Percentiles rank a stretch among this genome's conserved stretches.
Evolutionary conservation across 2,329 filamentous ascomycete genomes (phyloP).

Genomic region (Salinomyces thailandicus): DNA sequence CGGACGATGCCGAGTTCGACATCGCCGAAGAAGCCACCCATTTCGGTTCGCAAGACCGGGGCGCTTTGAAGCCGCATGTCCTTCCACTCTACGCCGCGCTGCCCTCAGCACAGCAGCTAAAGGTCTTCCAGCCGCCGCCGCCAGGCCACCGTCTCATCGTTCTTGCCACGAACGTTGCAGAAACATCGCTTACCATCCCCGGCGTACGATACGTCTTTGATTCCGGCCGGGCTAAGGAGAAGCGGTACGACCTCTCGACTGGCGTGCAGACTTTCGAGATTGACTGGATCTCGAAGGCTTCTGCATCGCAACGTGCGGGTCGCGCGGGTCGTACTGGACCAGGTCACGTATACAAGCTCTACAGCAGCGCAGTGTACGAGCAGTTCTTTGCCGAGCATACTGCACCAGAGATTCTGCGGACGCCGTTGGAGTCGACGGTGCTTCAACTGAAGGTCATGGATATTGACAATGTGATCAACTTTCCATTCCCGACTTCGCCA

Average conservation of each 20-base stretch:
- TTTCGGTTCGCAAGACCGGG: constrained; percentile 37
- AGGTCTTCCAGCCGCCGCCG: constrained; percentile 76
- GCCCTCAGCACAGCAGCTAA: constrained; percentile 80
- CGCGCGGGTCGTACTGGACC: constrained; percentile 92
- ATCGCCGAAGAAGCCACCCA: constrained; percentile 42
- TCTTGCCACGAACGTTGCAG: constrained; percentile 89
- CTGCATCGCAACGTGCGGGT: constrained; percentile 80
- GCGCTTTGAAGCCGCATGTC: constrained; percentile 65
- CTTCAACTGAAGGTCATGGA: constrained; percentile 93
- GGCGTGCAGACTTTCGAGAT: constrained; percentile 94
- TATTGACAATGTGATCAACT: constrained; percentile 79
- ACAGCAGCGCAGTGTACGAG: constrained; percentile 89
- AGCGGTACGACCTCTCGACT: constrained; percentile 74
- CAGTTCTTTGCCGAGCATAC: constrained; percentile 78
- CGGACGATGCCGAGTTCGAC: constrained; percentile 46
- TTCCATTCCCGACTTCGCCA: constrained; percentile 90
- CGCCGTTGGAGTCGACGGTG: constrained; percentile 81
- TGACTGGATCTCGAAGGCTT: constrained; percentile 95
- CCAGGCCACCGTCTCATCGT: constrained; percentile 78
- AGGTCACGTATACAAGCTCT: constrained; percentile 89
- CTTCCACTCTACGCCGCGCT: constrained; percentile 90
- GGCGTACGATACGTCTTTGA: constrained; percentile 94
- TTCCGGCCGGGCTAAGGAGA: constrained; percentile 83
- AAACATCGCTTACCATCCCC: constrained; percentile 93
- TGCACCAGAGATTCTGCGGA: constrained; percentile 78